Evolutionary conservation across 2,329 filamentous ascomycete genomes (phyloP).

Genomic region (Fusarium virguliforme): DNA sequence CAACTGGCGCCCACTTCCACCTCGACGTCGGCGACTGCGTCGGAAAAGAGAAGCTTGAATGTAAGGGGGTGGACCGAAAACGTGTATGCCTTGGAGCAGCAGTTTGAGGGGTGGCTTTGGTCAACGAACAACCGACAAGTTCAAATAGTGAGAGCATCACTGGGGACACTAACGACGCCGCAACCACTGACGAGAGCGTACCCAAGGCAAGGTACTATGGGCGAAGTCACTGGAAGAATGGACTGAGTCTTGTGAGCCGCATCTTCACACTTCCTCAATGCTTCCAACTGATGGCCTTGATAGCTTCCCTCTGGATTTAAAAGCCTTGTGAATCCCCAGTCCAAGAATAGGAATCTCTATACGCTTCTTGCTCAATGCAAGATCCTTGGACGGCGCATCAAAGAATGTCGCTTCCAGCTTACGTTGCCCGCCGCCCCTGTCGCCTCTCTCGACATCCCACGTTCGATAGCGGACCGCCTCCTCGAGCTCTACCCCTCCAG

Average conservation of each 20-base stretch:
- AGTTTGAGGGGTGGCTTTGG: neutral
- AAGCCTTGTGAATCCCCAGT: neutral
- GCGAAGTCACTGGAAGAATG: neutral
- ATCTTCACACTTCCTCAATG: neutral
- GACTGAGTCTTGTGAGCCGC: neutral
- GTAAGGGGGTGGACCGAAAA: neutral
- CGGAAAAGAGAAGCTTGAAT: neutral
- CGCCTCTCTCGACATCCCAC: neutral
- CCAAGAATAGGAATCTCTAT: neutral
- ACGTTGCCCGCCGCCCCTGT: neutral
- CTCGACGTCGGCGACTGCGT: no score
- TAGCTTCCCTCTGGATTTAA: neutral
- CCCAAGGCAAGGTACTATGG: neutral
- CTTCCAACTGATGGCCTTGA: neutral
- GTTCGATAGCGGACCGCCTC: neutral
- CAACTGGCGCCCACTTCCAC: neutral
- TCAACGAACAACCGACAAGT: neutral
- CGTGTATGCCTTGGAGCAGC: neutral
- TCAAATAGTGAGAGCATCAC: neutral
- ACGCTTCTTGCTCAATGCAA: neutral
- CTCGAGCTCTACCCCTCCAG: neutral
- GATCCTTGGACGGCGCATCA: neutral
- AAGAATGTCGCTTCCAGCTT: neutral
- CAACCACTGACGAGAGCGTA: neutral
- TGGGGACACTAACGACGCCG: neutral